Evolutionary conservation across 192 early-diverging fungal genomes (phyloP).

Genomic region (Podochytrium sp.): DNA sequence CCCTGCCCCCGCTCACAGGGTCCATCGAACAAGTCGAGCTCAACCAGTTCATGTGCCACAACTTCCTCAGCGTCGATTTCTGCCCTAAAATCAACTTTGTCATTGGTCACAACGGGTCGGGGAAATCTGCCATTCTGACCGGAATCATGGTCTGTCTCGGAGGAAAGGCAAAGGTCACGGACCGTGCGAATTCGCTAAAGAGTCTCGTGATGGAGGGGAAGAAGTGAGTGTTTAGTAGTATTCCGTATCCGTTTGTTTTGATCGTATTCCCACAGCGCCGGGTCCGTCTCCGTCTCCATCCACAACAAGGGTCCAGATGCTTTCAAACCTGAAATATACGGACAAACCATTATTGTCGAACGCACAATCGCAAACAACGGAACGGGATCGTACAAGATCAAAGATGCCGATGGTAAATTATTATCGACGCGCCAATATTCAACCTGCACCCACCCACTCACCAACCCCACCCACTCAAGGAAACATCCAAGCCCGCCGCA

Average conservation of each 20-base stretch:
- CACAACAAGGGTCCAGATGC: constrained; percentile 87
- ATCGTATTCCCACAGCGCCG: constrained; percentile 44
- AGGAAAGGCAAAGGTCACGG: constrained; percentile 85
- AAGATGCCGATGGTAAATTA: constrained; percentile 56
- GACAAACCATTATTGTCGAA: constrained; percentile 81
- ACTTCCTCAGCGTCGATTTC: constrained; percentile 74
- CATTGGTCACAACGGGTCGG: constrained; percentile 95
- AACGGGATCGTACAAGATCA: constrained; percentile 77
- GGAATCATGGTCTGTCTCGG: constrained; percentile 91
- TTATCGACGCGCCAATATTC: neutral
- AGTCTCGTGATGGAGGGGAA: constrained; percentile 85
- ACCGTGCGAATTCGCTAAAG: constrained; percentile 77
- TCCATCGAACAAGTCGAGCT: constrained; percentile 84
- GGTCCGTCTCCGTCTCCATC: constrained; percentile 70
- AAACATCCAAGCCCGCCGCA: constrained; percentile 43
- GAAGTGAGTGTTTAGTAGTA: constrained; percentile 45
- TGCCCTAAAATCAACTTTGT: constrained; percentile 94
- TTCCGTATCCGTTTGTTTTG: neutral
- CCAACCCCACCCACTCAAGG: neutral
- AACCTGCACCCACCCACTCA: neutral
- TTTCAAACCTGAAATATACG: constrained; percentile 79
- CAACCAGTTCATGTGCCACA: constrained; percentile 96
- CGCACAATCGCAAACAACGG: constrained; percentile 73
- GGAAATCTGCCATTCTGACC: constrained; percentile 96
- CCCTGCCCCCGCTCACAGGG: constrained; percentile 44